phyloP scores from a whole-genome alignment of 1,284 basidiomycete species.

The Inonotus hispidus region DNA sequence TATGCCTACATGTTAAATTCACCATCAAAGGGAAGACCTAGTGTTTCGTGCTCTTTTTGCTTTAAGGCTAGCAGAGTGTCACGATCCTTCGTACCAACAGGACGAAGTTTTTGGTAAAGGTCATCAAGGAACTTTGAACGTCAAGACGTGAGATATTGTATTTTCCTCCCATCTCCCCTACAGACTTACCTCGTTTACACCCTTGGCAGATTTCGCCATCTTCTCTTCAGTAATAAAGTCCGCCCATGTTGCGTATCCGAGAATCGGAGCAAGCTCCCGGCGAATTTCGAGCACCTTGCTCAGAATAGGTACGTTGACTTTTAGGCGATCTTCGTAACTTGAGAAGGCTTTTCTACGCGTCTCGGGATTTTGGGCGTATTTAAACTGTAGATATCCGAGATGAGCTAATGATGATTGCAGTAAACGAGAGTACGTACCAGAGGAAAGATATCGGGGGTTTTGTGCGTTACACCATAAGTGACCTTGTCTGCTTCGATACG shows the following conservation, averaged over 20 bases:
- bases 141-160: background rate
- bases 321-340: constrained; percentile 62
- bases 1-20: constrained; percentile 47
- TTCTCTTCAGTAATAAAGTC: constrained; percentile 78
- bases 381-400: constrained; percentile 49
- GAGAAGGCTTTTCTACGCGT: constrained; percentile 62
- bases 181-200: constrained; percentile 43
- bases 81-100: constrained; percentile 63
- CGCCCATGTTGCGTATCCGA: constrained; percentile 77
- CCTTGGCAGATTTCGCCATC: constrained; percentile 71
- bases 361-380: constrained; percentile 65
- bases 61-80: constrained; percentile 66
- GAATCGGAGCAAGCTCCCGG: constrained; percentile 56
- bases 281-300: constrained; percentile 62
- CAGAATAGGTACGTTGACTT: constrained; percentile 64
- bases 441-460: constrained; percentile 74
- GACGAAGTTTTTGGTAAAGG: constrained; percentile 66
- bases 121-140: constrained; percentile 57
- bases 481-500: constrained; percentile 50
- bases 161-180: background rate
- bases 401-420: constrained; percentile 1
- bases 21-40: constrained; percentile 56
- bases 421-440: constrained; percentile 41
- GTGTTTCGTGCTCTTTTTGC: constrained; percentile 58
- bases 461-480: constrained; percentile 65